Evolutionary conservation across 2,329 filamentous ascomycete species (phyloP), one percentile per base, ranked within the genome.

Genomic region (Calonectria henricotiae): DNA sequence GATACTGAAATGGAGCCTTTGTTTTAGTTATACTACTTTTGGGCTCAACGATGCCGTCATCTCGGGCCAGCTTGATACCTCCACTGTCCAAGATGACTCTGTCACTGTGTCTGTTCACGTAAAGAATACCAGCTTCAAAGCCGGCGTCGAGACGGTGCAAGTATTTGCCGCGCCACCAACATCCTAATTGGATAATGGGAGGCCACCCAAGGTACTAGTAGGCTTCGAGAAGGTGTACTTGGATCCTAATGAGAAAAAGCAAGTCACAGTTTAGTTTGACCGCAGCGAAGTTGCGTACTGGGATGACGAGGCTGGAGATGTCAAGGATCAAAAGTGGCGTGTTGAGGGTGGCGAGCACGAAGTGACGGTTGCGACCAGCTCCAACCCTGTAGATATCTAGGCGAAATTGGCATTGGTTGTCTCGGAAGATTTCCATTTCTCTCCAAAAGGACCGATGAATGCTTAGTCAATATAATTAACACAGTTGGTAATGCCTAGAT

Each of bases 21-120:
- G 9, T 69, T 65, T n/a, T 54, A 62, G 5, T 32, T 69, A 65
- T 9, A 39, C 67, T 8, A 13, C n/a, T 2, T 69, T 69, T 46
- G 51, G 61, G 12, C 20, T 69, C 27, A 51, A 15, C 15, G 35
- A 61, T 20, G 41, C 41, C 5, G 25, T 41, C 51, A 58, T 67
- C 12, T 51, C 54, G 4, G 68, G 63, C 3, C n/a, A 54, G 9
- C 20, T 30, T 62, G 35, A 60, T 5, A 15, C 41, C 15, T 37
- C 41, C 1, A 17, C 20, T 13, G 20, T 20, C 15, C 23, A 32
- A 5, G 23, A 41, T n/a, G 51, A 60, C 17, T 11, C 27, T 1
- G 39, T 68, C 11, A 43, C 32, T 8, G 62, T 65, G 3, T 49
- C 67, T 12, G 35, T 44, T 8, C 4, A 6, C 9, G 62, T 65